Evolutionary conservation across 148 eudicot genomes (phyloP).

Genomic region (Rhododendron ferrugineum): DNA sequence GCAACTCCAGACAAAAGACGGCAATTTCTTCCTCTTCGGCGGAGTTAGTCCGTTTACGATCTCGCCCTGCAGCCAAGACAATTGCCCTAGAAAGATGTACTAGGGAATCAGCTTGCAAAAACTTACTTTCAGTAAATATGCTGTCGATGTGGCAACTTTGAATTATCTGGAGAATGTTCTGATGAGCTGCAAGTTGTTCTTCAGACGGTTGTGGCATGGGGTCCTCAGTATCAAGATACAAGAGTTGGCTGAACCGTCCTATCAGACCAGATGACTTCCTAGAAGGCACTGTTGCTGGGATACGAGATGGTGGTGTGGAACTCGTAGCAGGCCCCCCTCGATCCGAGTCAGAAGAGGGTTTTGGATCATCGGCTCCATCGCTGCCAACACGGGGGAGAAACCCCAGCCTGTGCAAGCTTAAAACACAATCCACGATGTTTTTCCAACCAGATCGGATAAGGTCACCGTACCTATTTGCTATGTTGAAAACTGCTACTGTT

Average conservation of each 20-base stretch:
- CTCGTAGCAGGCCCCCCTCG: slow-evolving; percentile 44
- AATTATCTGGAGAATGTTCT: slow-evolving; percentile 80
- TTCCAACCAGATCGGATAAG: slow-evolving; percentile 83
- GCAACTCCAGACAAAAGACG: slow-evolving; percentile 82
- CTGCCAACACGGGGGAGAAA: slow-evolving; percentile 88
- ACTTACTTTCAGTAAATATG: slow-evolving; percentile 88
- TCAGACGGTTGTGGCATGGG: slow-evolving; percentile 78
- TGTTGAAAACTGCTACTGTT: slow-evolving; percentile 75
- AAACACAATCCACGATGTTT: slow-evolving; percentile 74
- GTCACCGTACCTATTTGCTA: slow-evolving; percentile 86
- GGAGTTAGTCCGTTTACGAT: slow-evolving; percentile 54
- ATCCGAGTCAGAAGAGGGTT: slow-evolving; percentile 44
- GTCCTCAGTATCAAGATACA: slow-evolving; percentile 85
- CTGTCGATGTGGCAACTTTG: slow-evolving; percentile 80
- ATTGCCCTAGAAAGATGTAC: slow-evolving; percentile 82
- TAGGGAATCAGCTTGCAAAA: slow-evolving; percentile 91
- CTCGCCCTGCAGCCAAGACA: slow-evolving; percentile 66
- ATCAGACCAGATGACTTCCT: slow-evolving; percentile 83
- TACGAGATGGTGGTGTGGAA: slow-evolving; percentile 49
- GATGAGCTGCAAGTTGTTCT: slow-evolving; percentile 84
- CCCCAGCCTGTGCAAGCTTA: slow-evolving; percentile 77
- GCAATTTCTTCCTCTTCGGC: slow-evolving; percentile 82
- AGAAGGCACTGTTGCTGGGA: slow-evolving; percentile 55
- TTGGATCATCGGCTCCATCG: slow-evolving; percentile 75
- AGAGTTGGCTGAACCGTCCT: slow-evolving; percentile 84